Percentiles rank a stretch among this genome's conserved stretches.
Conservation (phyloP, 2,329 filamentous ascomycete genomes). For the Pezizomycotina sp. region DNA sequence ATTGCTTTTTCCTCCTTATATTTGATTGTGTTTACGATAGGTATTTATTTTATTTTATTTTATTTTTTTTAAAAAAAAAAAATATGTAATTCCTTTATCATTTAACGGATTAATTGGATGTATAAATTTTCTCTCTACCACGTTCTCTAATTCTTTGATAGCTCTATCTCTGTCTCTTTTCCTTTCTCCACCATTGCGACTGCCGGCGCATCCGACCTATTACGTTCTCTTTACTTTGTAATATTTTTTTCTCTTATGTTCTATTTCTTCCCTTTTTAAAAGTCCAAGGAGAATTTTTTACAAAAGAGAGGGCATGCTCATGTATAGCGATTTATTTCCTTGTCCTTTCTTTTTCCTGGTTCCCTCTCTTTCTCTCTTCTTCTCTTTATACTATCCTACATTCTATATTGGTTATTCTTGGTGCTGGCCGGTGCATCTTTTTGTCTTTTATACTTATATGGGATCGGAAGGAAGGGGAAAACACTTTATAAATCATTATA, state of each 20-base stretch:
- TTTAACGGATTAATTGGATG: no score
- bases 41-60: not conserved
- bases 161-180: no score
- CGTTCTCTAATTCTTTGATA: not conserved
- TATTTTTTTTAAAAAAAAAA: not conserved
- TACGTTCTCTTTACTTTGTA: not conserved
- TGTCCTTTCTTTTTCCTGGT: conserved; percentile 3
- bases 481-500: no score
- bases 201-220: no score
- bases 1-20: not conserved
- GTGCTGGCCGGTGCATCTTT: no score
- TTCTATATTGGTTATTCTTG: no score
- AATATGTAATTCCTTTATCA: no score
- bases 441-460: no score
- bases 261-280: not conserved
- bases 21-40: not conserved
- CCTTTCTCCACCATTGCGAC: no score
- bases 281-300: not conserved
- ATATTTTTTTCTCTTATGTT: conserved; percentile 3
- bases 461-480: no score
- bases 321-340: conserved; percentile 1
- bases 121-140: not conserved
- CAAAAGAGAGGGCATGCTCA: not conserved
- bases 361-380: conserved; percentile 1
- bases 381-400: no score